Evolutionary conservation across 2,329 filamentous ascomycete genomes (phyloP).

Genomic region (Pseudovirgaria hyperparasitica): DNA sequence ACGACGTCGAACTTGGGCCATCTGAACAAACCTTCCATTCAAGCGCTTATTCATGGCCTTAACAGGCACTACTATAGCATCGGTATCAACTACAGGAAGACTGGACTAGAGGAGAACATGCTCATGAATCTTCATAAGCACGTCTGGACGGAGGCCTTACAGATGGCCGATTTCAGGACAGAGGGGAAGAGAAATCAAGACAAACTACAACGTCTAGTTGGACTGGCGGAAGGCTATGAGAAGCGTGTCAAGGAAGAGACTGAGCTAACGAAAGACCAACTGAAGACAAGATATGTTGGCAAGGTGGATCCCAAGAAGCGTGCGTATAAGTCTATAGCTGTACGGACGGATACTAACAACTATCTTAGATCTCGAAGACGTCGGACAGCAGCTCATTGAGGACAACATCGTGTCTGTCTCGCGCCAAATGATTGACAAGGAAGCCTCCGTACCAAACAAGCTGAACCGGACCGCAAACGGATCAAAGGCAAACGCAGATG

Average conservation of each 20-base stretch:
- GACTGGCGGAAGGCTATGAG: conserved; percentile 89
- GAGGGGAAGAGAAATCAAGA: conserved; percentile 82
- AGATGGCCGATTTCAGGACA: conserved; percentile 89
- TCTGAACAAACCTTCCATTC: conserved; percentile 98
- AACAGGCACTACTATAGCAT: conserved; percentile 99
- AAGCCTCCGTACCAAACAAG: conserved; percentile 69
- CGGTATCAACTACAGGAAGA: conserved; percentile 96
- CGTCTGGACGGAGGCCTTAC: conserved; percentile 92
- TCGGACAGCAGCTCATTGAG: conserved; percentile 92
- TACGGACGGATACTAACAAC: conserved; percentile 9
- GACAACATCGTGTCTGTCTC: conserved; percentile 99
- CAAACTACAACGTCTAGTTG: conserved; percentile 72
- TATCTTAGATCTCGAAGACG: conserved; percentile 66
- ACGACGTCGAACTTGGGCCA: conserved; percentile 97
- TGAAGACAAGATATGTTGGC: conserved; percentile 97
- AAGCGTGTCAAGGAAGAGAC: conserved; percentile 99
- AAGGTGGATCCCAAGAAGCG: conserved; percentile 99
- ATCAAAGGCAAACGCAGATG: conserved; percentile 11
- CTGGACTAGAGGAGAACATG: conserved; percentile 97
- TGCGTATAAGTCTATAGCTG: conserved; percentile 22
- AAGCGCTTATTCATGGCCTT: conserved; percentile 93
- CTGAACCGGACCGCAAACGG: conserved; percentile 16
- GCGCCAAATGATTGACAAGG: conserved; percentile 98
- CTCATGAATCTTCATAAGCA: conserved; percentile 99
- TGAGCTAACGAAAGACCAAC: conserved; percentile 88